Conservation (phyloP, 495 filamentous ascomycete genomes). For the Lepraria neglecta region DNA sequence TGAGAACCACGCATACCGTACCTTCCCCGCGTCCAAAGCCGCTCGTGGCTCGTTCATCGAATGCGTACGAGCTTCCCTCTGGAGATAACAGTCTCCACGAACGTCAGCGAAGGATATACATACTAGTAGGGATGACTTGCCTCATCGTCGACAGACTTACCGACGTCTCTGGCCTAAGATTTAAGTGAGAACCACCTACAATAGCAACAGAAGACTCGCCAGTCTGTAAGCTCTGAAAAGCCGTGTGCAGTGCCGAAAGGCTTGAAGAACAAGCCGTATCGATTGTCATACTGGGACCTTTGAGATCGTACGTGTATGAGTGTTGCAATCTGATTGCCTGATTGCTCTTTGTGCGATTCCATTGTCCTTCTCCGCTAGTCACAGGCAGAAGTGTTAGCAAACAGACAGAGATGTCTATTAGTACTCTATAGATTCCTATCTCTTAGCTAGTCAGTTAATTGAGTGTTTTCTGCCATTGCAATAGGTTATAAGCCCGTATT, state of each 20-base stretch:
- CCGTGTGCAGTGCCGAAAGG: conserved; percentile 31
- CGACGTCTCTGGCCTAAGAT: conserved; percentile 22
- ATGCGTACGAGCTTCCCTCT: conserved; percentile 10
- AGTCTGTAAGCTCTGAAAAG: conserved; percentile 13
- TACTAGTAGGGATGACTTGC: not conserved
- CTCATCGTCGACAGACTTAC: conserved; percentile 13
- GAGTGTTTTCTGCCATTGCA: too few relatives aligned
- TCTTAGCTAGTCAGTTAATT: too few relatives aligned
- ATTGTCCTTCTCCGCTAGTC: too few relatives aligned
- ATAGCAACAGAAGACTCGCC: conserved; percentile 28
- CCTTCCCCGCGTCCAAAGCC: conserved; percentile 45
- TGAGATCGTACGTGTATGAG: conserved; percentile 44
- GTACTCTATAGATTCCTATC: too few relatives aligned
- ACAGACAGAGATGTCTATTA: too few relatives aligned
- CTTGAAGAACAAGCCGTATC: conserved; percentile 48
- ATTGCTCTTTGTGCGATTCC: too few relatives aligned
- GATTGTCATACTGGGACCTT: conserved; percentile 42
- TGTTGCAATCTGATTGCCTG: too few relatives aligned
- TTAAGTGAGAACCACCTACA: conserved; percentile 34
- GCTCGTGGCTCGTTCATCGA: conserved; percentile 24
- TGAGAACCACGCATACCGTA: conserved; percentile 37
- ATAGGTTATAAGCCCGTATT: too few relatives aligned
- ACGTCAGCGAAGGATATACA: not conserved
- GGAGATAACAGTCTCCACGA: conserved; percentile 9
- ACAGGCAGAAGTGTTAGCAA: too few relatives aligned